Conservation (phyloP, 768 basidiomycete genomes). For the Tulasnella sp. region DNA sequence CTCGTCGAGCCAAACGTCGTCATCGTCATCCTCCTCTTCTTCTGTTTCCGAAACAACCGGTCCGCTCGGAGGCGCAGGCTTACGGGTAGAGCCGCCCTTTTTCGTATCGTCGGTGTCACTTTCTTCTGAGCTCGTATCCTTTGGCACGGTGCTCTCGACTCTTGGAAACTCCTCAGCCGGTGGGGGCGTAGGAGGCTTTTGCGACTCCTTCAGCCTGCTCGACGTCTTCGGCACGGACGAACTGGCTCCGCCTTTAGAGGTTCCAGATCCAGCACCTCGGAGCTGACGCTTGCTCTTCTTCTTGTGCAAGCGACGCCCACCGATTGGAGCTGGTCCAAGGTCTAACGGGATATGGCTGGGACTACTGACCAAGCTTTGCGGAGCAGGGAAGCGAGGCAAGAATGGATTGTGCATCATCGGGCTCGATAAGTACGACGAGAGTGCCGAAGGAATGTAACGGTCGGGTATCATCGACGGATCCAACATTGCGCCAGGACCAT, state of each 20-base stretch:
- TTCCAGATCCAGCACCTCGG: background rate
- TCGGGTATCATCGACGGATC: conserved; percentile 17
- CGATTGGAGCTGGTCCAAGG: conserved; percentile 4
- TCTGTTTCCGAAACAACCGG: background rate
- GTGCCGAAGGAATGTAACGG: conserved; percentile 17
- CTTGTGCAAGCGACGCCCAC: background rate
- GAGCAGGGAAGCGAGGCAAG: conserved; percentile 19
- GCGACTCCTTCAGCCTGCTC: conserved; percentile 2
- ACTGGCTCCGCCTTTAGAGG: background rate
- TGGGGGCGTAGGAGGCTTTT: background rate
- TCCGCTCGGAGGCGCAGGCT: background rate
- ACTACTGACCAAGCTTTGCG: conserved; percentile 1
- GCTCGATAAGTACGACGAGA: conserved; percentile 18
- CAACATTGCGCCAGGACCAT: background rate
- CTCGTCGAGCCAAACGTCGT: conserved; percentile 23
- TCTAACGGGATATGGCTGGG: background rate
- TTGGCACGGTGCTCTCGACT: conserved; percentile 18
- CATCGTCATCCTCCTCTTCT: conserved; percentile 22
- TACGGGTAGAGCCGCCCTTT: background rate
- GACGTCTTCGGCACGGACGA: background rate
- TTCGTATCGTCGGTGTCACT: conserved; percentile 18
- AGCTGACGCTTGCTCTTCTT: conserved; percentile 16
- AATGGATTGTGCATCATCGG: conserved; percentile 21
- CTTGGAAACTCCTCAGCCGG: background rate
- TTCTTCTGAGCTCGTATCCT: conserved; percentile 18